Evolutionary conservation across 441 rosid species (phyloP), one percentile per base, ranked within the genome.

Genomic region (Gossypium gossypioides): DNA sequence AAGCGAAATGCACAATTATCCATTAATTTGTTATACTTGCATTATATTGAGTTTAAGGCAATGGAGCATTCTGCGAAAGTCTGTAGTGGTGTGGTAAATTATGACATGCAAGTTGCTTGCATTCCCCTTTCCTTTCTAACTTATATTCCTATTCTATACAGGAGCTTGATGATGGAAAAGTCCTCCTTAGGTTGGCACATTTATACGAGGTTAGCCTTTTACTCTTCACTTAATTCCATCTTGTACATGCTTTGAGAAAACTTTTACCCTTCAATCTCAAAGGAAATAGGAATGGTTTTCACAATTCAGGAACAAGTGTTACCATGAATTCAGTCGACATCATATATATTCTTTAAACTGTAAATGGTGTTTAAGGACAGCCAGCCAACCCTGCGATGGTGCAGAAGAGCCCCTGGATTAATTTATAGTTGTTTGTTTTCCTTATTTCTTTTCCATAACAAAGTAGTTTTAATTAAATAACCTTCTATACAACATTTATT

Each of bases 101-200:
- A 46, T 63, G 77, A 15, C 12, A 54, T 62, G n/a, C 46, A 2
- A 27, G 70, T 46, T 70, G 19, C 75, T 70, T 56, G 59, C 54
- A 3, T 76, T 46, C 64, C n/a, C 52, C 44, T 54, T 54, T 68
- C 42, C 16, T 69, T 72, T 19, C 55, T 54, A 25, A 25, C 37
- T 50, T 25, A 29, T 57, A 42, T 40, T 4, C 16, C 66, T 65
- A 9, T 68, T 51, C 6, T 19, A 56, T 77, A 42, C 87, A 89
- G 94, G 89, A 87, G 77, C 81, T 87, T 74, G 89, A 84, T 74
- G 78, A 79, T 51, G 89, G 89, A 42, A 79, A 78, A 79, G 85
- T 83, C 64, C 87, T 89, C 56, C 63, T 89, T 68, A 83, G 94
- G 75, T 81, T 89, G 81, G 94, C 94, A 66, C 94, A 89, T 81